These are phyloP conservation scores for Malus sylvestris DNA, from an alignment of 306 rosid species.

Conservation along the genomic window DNA sequence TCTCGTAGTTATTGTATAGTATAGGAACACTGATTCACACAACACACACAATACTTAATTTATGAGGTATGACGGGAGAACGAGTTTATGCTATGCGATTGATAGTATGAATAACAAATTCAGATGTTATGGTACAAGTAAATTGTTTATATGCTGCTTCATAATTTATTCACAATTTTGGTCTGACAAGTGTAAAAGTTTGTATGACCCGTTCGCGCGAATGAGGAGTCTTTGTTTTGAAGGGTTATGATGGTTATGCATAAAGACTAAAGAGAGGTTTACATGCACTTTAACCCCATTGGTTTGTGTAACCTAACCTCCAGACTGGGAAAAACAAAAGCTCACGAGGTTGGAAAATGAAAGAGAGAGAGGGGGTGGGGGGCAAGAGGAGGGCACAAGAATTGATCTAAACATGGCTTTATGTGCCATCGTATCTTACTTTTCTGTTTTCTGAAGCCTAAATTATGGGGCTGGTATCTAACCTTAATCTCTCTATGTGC, in stretches of 20 bases:
- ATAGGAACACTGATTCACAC: not conserved
- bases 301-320: not conserved
- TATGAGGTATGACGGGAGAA: too few relatives aligned
- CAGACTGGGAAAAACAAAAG: not conserved
- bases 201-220: not conserved
- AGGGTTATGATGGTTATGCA: not conserved
- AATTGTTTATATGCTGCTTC: too few relatives aligned
- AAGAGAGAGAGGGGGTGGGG: not conserved
- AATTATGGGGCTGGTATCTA: not conserved
- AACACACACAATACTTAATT: not conserved
- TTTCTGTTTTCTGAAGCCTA: not conserved
- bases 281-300: not conserved
- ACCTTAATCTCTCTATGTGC: slow-evolving; percentile 13
- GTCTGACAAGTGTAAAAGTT: too few relatives aligned
- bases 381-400: not conserved
- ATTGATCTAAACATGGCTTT: not conserved
- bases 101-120: not conserved
- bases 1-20: not conserved
- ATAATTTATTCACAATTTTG: too few relatives aligned
- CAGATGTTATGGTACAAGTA: too few relatives aligned
- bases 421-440: not conserved
- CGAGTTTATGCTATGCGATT: not conserved
- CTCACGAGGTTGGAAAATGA: not conserved
- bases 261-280: not conserved
- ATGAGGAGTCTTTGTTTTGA: not conserved